Percentiles rank a stretch among this genome's conserved stretches.
These are phyloP conservation scores for Globisporangium rhizosaccharum DNA, from an alignment of 352 stramenopile species.

Conservation along the genomic window DNA sequence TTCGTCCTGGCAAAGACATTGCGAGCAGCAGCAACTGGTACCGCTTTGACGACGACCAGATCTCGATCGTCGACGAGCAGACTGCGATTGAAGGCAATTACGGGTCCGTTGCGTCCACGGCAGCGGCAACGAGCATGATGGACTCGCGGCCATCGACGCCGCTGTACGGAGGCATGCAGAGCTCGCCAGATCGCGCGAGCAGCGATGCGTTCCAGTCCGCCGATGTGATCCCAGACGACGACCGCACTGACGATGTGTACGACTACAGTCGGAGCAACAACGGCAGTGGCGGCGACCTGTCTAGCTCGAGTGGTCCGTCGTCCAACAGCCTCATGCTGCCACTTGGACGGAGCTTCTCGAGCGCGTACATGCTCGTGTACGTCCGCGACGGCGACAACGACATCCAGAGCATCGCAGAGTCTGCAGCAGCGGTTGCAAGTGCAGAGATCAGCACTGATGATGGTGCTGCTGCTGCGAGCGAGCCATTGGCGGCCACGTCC, in stretches of 20 bases:
- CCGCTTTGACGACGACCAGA: constrained; percentile 84
- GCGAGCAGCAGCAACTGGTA: constrained; percentile 68
- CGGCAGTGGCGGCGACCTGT: too few relatives aligned
- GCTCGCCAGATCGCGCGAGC: constrained; percentile 31
- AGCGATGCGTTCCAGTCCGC: constrained; percentile 25
- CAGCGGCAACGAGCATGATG: neutral
- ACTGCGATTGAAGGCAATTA: constrained; percentile 77
- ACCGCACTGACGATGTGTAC: constrained; percentile 26
- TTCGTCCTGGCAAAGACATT: constrained; percentile 68
- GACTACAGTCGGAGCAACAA: constrained; percentile 33
- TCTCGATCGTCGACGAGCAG: constrained; percentile 65
- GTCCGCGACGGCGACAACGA: constrained; percentile 74
- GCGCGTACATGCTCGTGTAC: constrained; percentile 88
- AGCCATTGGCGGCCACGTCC: neutral
- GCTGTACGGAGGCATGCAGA: constrained; percentile 50
- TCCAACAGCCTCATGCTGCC: constrained; percentile 47
- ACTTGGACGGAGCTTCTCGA: constrained; percentile 64
- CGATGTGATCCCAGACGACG: constrained; percentile 27
- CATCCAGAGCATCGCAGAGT: constrained; percentile 36
- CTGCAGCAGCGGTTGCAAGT: neutral
- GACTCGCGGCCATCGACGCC: constrained; percentile 31
- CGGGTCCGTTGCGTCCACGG: constrained; percentile 28
- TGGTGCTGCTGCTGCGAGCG: too few relatives aligned
- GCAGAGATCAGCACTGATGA: neutral
- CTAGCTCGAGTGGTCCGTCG: constrained; percentile 8